Evolutionary conservation across 2,329 filamentous ascomycete genomes (phyloP), one percentile per base, ranked within the genome.

Genomic region (Fusarium metavorans): DNA sequence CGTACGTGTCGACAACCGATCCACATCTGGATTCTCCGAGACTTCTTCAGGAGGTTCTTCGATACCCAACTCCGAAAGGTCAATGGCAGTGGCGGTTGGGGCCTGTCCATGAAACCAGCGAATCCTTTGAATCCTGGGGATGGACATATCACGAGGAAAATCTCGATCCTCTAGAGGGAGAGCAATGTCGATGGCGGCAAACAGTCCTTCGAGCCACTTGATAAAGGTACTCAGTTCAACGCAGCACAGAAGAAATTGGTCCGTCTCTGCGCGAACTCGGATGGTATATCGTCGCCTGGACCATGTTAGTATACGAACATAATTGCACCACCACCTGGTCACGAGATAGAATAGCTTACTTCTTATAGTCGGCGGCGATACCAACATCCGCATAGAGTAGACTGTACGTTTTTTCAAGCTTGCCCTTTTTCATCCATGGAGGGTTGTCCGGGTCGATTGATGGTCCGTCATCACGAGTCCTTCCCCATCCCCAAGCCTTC

Each of bases 351-450:
- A 39, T 45, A 64, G 85, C 89, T 77, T 82, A 91, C 88, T 94
- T 93, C 77, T 88, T 87, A 80, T 93, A 92, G 81, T 95, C 93
- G 18, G 90, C 88, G 11, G 93, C 93, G 71, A 95, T 89, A 13
- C 93, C 93, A 25, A 93, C 90, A 81, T 95, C 93, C 25, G 93
- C 93, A 79, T 95, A 92, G 73, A 94, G 88, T 57, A 95, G 85
- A 62, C 91, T 93, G 80, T 94, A 95, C n/a, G 88, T 89, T 80
- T 87, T 89, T 72, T 94, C 84, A 41, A 94, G 82, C 65, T 85
- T 86, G 23, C 89, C 89, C 70, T 83, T 86, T 74, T 84, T 88
- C 50, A 88, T 82, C 84, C 82, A 92, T 45, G 83, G 85, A 32
- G 85, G 89, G 76, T 84, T 86, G 77, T 88, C 87, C 20, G 86